Base-by-base conservation (phyloP, 805 yeast species). In the Metschnikowia sp. region DNA sequence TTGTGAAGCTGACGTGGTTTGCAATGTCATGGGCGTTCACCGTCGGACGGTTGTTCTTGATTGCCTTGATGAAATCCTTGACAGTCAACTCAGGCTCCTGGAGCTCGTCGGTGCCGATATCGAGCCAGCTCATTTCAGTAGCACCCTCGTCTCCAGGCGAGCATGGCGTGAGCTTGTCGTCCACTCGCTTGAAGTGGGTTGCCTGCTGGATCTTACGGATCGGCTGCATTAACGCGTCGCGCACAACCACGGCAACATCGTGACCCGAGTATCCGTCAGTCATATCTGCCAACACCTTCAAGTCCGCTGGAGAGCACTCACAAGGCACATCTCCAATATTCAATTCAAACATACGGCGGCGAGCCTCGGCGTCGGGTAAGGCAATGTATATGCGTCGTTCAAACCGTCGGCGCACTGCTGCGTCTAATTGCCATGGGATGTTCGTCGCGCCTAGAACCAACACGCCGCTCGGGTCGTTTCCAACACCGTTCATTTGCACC, bases 401-500 rank as follows among this genome's bases (percentile, higher is more conserved):
- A 60, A 94, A 94, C 67, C 99, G 84, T 71, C 99, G 84, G 67
- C 99, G 81, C 40, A 94, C 88, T 8, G 99, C 99, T 39, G 97
- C 89, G 67, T 94, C 99, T 56, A 94, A 75, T 70, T 92, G 97
- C 99, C 99, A 94, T 15, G 99, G 99, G 51, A 94, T 94, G 66
- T 94, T 94, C 8, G 99, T 94, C 2, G 99, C 99, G 29, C 99
- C 99, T 44, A 94, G 74, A 0, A 94, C 98, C 32, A 94, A 73
- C 2, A 94, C 97, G 8, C 99, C 99, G 40, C 78, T 77, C 1
- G 96, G 73, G 63, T 94, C 98, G 63, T 89, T 91, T 12, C 99
- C 99, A 12, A 94, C 99, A 58, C 99, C 99, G 66, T 94, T 94
- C 99, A 94, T 94, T 64, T 94, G 99, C 4, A 94, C 98, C 58